Evolutionary conservation across 2,329 filamentous ascomycete species (phyloP), one percentile per base, ranked within the genome.

Genomic region (Tolypocladium ovalisporum): DNA sequence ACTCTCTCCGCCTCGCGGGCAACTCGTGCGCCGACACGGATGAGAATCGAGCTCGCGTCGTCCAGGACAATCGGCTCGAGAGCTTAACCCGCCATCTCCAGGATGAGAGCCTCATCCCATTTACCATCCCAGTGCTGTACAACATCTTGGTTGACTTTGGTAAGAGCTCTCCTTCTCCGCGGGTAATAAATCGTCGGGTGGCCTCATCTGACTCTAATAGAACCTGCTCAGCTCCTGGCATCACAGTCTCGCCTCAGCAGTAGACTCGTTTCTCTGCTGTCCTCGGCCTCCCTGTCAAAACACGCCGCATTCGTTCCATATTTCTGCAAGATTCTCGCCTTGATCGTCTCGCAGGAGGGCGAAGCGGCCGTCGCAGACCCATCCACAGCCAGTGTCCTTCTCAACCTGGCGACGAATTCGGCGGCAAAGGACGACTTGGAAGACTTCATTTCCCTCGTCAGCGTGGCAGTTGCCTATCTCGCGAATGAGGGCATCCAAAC

Each of bases 11-110:
- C 29, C 67, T 85, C 24, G 73, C 83, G 19, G 84, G 83, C 17
- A 87, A 87, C 65, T 80, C 80, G 12, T 85, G 81, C 60, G 84
- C 83, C 24, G 83, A 86, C 61, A 81, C 79, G 61, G 82, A 87
- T 64, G 78, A 81, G 59, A 87, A 86, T 62, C 75, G 84, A 58
- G 79, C 75, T 8, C 75, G 78, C 0, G 75, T 86, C 2, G 75
- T 85, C 4, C 70, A 76, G 0, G 75, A 76, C 17, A 75, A 75
- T 52, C 73, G 75, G 29, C 64, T 86, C 15, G 63, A 70, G 3
- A 68, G 71, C 36, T 72, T 87, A 57, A 76, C 82, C 36, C 62
- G 69, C 3, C 73, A 81, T 39, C 68, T 86, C 10, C 62, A 70
- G 17, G 68, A 81, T 40, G 75, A 81, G 54, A 67, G 70, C 0